phyloP scores from a whole-genome alignment of 345 rosid genomes.

The Litchi chinensis region DNA sequence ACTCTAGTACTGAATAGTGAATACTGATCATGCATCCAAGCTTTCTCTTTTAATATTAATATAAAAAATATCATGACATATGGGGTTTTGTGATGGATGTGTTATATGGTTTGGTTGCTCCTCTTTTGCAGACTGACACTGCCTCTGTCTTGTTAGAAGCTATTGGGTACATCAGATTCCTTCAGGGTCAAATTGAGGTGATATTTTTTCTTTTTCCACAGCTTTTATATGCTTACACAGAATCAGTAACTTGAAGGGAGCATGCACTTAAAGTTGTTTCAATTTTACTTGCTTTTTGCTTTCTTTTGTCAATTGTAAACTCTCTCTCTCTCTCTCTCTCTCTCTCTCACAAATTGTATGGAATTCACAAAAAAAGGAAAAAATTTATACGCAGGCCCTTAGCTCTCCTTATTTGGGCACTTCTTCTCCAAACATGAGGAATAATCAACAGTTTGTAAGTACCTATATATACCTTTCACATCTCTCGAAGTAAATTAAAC shows the following conservation, averaged over 20 bases:
- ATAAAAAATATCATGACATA: slow-evolving; percentile 18
- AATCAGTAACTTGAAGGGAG: slow-evolving; percentile 30
- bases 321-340: neutral
- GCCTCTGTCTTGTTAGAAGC: slow-evolving; percentile 70
- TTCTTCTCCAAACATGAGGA: slow-evolving; percentile 43
- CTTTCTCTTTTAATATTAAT: slow-evolving; percentile 27
- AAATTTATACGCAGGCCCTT: slow-evolving; percentile 43
- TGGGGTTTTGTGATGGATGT: slow-evolving; percentile 7
- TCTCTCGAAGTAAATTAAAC: slow-evolving; percentile 24
- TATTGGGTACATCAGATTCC: slow-evolving; percentile 69
- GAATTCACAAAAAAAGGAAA: slow-evolving; percentile 12
- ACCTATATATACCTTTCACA: slow-evolving; percentile 16
- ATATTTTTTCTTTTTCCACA: slow-evolving; percentile 30
- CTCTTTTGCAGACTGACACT: slow-evolving; percentile 67
- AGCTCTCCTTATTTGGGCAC: slow-evolving; percentile 53
- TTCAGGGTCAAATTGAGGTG: slow-evolving; percentile 69
- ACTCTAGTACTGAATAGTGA: too few relatives aligned
- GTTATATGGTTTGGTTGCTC: slow-evolving; percentile 6
- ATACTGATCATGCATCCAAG: neutral
- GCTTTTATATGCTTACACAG: slow-evolving; percentile 22
- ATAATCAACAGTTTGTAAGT: slow-evolving; percentile 49
- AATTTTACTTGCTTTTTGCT: slow-evolving; percentile 27
- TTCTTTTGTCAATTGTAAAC: neutral
- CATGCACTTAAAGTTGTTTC: slow-evolving; percentile 36
- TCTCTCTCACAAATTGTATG: slow-evolving; percentile 16